Percentiles rank a stretch among this genome's conserved stretches.
These are phyloP conservation scores for Drechslerella coelobrocha DNA, from an alignment of 2,329 filamentous ascomycete species.

Conservation along the genomic window DNA sequence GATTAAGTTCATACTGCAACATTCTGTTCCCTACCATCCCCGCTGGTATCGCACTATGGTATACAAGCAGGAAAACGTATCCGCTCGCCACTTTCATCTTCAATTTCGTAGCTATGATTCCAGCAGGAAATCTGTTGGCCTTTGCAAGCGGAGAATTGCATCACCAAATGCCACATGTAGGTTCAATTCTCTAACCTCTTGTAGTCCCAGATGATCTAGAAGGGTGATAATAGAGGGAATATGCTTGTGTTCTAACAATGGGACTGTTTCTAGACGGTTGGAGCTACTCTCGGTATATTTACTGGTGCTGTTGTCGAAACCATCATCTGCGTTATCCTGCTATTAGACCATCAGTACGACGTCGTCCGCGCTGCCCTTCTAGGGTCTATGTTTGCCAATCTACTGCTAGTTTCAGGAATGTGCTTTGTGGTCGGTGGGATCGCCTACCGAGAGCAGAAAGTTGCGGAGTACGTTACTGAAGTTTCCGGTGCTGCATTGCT, in stretches of 20 bases:
- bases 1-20: slow-evolving; percentile 25
- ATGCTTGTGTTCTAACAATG: background rate
- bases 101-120: slow-evolving; percentile 48
- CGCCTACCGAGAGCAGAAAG: slow-evolving; percentile 41
- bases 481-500: slow-evolving; percentile 43
- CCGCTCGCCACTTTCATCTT: slow-evolving; percentile 32
- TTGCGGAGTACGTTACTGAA: slow-evolving; percentile 37
- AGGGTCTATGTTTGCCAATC: slow-evolving; percentile 81
- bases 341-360: slow-evolving; percentile 65
- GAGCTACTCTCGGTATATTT: slow-evolving; percentile 68
- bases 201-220: too few species aligned
- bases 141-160: slow-evolving; percentile 40
- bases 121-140: slow-evolving; percentile 34
- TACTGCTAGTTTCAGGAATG: slow-evolving; percentile 77
- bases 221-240: too few species aligned
- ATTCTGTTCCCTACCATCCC: slow-evolving; percentile 38
- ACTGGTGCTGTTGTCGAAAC: slow-evolving; percentile 80
- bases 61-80: slow-evolving; percentile 13
- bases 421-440: slow-evolving; percentile 82
- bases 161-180: slow-evolving; percentile 40
- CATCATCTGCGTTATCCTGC: slow-evolving; percentile 78
- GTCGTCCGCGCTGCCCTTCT: slow-evolving; percentile 84
- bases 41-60: slow-evolving; percentile 33
- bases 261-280: slow-evolving; percentile 70
- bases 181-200: background rate